Evolutionary conservation across 176 grass and related monocot genomes (phyloP), one percentile per base, ranked within the genome.

Genomic region (Neostapfia colusana): DNA sequence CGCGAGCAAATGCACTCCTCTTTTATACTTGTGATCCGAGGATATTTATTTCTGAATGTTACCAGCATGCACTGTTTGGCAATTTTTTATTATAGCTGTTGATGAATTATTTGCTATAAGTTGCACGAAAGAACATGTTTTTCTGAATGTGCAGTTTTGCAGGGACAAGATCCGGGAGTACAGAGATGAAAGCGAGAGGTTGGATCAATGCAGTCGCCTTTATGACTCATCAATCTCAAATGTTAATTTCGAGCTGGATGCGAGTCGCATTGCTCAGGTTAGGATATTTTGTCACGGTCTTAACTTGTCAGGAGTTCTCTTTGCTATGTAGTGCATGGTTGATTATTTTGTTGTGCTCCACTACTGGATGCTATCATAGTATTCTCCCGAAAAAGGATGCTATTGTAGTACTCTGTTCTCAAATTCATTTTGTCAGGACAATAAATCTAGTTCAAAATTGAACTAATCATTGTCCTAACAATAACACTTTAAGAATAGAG

Each of bases 191-290:
- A 95, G 95, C 6, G 87, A 92, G 87, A 90, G 88, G 79, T 72
- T 99, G 73, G 95, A 99, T 76, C 91, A 90, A 34, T 99, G 91
- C 69, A 77, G 67, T 65, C 89, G 95, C 5, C 91, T 99, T 59
- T 89, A 92, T 58, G 95, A 99, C 77, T 92, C 87, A 53, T 94
- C 95, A 57, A 84, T 92, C 56, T 87, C 80, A 0, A 92, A 84
- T 77, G 80, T 94, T 26, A 88, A 84, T 85, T 99, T 99, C 84
- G 91, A 99, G 77, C 64, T 84, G 36, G 89, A 90, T 70, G 87
- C 91, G 8, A 88, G 77, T 72, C 79, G 80, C 58, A 99, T 99
- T 76, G 73, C 82, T 79, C 95, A 95, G 95, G 95, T 95, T 82
- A 27, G 61, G 20, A 28, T 69, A 35, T 61, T 89, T 51, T 9